Percentiles rank a stretch among this genome's conserved stretches.
Conservation (phyloP, 2,329 filamentous ascomycete genomes). For the Microdochium trichocladiopsis region DNA sequence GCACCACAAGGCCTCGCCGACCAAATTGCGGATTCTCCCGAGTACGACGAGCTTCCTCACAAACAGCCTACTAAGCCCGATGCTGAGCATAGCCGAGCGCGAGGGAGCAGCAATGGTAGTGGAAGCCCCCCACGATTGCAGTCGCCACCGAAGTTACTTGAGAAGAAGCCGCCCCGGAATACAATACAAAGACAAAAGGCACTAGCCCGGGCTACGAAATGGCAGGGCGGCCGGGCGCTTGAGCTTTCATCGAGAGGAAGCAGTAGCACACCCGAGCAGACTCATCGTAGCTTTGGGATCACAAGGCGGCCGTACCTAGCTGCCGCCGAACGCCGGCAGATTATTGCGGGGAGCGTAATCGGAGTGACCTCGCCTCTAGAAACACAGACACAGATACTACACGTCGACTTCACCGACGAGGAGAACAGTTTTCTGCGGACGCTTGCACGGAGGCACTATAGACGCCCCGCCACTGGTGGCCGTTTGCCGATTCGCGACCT, state of each 20-base stretch:
- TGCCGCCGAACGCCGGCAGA: constrained; percentile 8
- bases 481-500: constrained; percentile 13
- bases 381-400: constrained; percentile 6
- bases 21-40: too few relatives aligned
- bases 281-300: constrained; percentile 9
- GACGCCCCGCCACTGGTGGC: constrained; percentile 4
- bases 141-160: constrained; percentile 3
- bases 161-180: constrained; percentile 4
- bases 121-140: neutral
- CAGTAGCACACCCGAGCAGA: neutral
- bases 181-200: constrained; percentile 13
- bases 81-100: too few relatives aligned
- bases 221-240: constrained; percentile 15
- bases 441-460: constrained; percentile 14
- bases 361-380: neutral
- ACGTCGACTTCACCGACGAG: constrained; percentile 18
- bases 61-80: too few relatives aligned
- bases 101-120: neutral
- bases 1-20: too few relatives aligned
- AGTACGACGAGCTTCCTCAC: too few relatives aligned
- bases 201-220: constrained; percentile 15
- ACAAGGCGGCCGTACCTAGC: constrained; percentile 15
- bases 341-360: constrained; percentile 7
- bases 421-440: constrained; percentile 16
- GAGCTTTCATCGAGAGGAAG: constrained; percentile 8